These are phyloP conservation scores for Termitomyces sp. DNA, from an alignment of 768 basidiomycete species.

Conservation along the genomic window DNA sequence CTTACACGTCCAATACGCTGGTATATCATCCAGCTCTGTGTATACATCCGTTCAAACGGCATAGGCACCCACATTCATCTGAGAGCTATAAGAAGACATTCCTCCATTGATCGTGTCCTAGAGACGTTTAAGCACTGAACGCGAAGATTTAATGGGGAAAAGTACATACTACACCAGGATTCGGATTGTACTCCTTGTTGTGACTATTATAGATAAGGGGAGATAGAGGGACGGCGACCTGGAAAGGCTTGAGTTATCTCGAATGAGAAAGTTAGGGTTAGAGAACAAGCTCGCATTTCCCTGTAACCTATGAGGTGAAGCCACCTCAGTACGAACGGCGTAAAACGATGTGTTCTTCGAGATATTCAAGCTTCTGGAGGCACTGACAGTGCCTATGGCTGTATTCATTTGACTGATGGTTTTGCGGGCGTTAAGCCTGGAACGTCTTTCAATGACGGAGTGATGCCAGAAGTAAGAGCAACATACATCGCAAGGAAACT, in stretches of 20 bases:
- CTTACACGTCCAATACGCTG: too few species aligned
- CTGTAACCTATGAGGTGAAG: conserved; percentile 1
- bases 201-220: not conserved
- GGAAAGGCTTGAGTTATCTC: not conserved
- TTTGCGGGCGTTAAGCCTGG: conserved; percentile 19
- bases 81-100: not conserved
- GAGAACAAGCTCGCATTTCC: conserved; percentile 2
- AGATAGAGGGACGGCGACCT: conserved; percentile 5
- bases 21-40: not conserved
- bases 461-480: not conserved
- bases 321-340: not conserved
- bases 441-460: not conserved
- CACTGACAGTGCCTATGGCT: conserved; percentile 4
- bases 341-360: conserved; percentile 7
- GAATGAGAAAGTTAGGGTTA: not conserved
- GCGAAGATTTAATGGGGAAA: too few species aligned
- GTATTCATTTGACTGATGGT: conserved; percentile 10
- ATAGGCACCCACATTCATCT: not conserved
- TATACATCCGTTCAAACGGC: not conserved
- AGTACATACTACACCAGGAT: not conserved
- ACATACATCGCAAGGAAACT: conserved; percentile 26
- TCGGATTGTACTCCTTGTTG: not conserved
- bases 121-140: not conserved
- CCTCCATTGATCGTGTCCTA: too few species aligned
- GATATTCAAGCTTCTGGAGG: conserved; percentile 14